Base-by-base conservation (phyloP, 148 eudicot genomes). In the Silene conica region DNA sequence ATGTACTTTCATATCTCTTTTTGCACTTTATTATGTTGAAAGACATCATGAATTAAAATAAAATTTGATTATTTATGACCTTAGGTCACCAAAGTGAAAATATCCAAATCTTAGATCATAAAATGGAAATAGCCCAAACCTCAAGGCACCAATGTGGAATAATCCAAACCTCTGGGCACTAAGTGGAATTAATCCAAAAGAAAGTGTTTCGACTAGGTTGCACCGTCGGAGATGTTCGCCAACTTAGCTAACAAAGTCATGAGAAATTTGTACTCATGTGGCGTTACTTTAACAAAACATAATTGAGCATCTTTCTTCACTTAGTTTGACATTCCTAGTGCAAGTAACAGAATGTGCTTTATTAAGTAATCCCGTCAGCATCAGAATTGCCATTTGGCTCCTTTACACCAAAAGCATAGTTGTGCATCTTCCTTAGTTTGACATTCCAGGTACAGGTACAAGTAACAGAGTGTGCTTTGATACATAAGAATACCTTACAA, bases 361-460 rank as follows among this genome's bases (percentile, higher is more conserved):
- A 14, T 11, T 13, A 50, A 2, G 15, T 50, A 50, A 50, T 50
- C 16, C 54, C 9, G 55, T 50, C 4, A 12, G 16, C 5, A 50
- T 50, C 55, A 50, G 16, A 50, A 50, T 50, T 50, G 55, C 55
- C 55, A 50, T 50, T 50, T 50, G 55, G 55, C 55, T 50, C 55
- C 16, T 50, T 50, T 50, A 50, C 55, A 50, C 55, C 18, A 50
- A 11, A 13, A 3, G 0, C 8, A n/a, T 26, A 18, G 34, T 41
- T 75, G 72, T 12, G 56, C 59, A 6, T 69, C 34, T 25, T 46
- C 50, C 58, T 67, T 45, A 58, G 26, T 48, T 43, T 18, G 57
- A 74, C 23, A 13, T 50, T 50, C 16, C 14, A 50, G 16, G 55
- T 50, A 15, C 14, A 50, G 16, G 55, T 50, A 15, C 55, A 50